Evolutionary conservation across 2,329 filamentous ascomycete genomes (phyloP).

Genomic region (Fusarium kyushuense): DNA sequence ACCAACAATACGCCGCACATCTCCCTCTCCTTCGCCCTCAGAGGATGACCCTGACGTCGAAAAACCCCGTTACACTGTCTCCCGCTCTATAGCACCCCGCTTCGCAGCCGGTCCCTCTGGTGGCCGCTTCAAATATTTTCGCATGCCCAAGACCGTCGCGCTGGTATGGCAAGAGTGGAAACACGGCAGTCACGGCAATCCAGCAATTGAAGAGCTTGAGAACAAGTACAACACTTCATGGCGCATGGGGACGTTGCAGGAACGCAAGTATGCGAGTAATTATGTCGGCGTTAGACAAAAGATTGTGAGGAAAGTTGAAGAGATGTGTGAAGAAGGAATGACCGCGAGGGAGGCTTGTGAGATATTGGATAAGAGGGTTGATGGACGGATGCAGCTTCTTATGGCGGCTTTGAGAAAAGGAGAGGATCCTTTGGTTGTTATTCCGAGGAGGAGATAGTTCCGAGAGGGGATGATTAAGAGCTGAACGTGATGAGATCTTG

Average conservation of each 20-base stretch:
- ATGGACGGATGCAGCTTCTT: slow-evolving; percentile 44
- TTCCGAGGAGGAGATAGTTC: slow-evolving; percentile 17
- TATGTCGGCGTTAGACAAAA: slow-evolving; percentile 44
- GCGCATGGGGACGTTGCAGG: slow-evolving; percentile 32
- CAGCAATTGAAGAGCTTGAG: slow-evolving; percentile 41
- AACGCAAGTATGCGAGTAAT: slow-evolving; percentile 47
- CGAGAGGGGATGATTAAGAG: no score
- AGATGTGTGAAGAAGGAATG: slow-evolving; percentile 22
- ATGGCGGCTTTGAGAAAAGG: slow-evolving; percentile 36
- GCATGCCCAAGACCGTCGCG: slow-evolving; percentile 43
- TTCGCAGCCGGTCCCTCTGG: slow-evolving; percentile 33
- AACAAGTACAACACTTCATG: slow-evolving; percentile 35
- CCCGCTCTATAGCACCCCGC: slow-evolving; percentile 32
- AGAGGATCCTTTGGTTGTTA: slow-evolving; percentile 41
- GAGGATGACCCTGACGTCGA: neutral
- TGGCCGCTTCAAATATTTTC: slow-evolving; percentile 35
- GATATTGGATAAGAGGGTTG: slow-evolving; percentile 37
- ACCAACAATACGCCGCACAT: accelerated
- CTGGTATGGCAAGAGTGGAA: slow-evolving; percentile 46
- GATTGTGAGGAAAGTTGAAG: slow-evolving; percentile 37
- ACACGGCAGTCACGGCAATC: slow-evolving; percentile 38
- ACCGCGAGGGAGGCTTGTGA: slow-evolving; percentile 20
- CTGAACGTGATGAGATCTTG: no score
- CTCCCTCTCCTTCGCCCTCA: neutral
- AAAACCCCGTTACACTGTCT: slow-evolving; percentile 37